Evolutionary conservation across 2,329 filamentous ascomycete species (phyloP).

Genomic region (Fonsecaea erecta): DNA sequence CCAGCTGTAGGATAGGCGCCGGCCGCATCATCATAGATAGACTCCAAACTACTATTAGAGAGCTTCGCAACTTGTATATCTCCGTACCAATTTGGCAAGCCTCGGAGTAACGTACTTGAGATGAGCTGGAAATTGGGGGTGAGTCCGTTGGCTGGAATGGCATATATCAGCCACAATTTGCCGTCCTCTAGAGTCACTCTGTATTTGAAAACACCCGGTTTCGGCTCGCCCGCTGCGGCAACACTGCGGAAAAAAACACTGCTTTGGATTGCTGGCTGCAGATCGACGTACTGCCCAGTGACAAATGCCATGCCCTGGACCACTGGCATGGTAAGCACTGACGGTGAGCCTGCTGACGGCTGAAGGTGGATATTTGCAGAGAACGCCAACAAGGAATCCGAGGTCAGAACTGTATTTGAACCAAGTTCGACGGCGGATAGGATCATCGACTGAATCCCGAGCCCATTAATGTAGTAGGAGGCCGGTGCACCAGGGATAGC

Average conservation of each 20-base stretch:
- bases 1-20: constrained; percentile 74
- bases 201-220: constrained; percentile 74
- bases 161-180: constrained; percentile 80
- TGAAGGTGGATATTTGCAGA: constrained; percentile 71
- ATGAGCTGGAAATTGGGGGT: constrained; percentile 69
- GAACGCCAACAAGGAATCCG: constrained; percentile 59
- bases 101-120: constrained; percentile 68
- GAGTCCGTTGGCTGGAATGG: constrained; percentile 60
- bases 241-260: constrained; percentile 75
- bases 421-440: constrained; percentile 78
- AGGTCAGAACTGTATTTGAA: constrained; percentile 60
- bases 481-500: constrained; percentile 61
- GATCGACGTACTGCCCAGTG: constrained; percentile 73
- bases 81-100: constrained; percentile 72
- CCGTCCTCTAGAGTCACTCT: constrained; percentile 73
- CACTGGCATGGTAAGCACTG: constrained; percentile 75
- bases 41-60: constrained; percentile 64
- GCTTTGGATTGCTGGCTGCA: constrained; percentile 74
- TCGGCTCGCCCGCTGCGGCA: constrained; percentile 57
- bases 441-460: constrained; percentile 79
- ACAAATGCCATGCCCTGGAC: constrained; percentile 90
- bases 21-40: constrained; percentile 72
- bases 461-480: constrained; percentile 77
- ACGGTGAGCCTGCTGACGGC: constrained; percentile 56
- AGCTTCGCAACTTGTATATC: constrained; percentile 83